Evolutionary conservation across 2,329 filamentous ascomycete species (phyloP), one percentile per base, ranked within the genome.

Genomic region (Aspergillus fructus): DNA sequence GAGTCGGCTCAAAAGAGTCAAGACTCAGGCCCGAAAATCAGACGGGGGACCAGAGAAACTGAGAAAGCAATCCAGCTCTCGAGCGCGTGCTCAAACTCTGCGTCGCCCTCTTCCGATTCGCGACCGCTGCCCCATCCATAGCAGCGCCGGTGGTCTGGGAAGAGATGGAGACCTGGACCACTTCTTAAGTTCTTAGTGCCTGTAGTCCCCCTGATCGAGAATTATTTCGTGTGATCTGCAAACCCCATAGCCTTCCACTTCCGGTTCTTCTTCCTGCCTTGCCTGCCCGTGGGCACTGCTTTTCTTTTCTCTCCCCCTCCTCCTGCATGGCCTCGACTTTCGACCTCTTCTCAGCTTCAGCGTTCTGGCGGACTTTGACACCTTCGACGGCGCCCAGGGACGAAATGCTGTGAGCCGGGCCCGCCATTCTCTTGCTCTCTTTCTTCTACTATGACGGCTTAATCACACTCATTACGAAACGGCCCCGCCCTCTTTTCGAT

Each of bases 201-300:
- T 40, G 37, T 21, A 19, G 39, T 15, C 34, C 51, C 51, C 51
- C 43, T 53, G 51, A 41, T 48, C 51, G 33, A 53, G 43, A 39
- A 53, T 53, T 23, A 48, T 41, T 53, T 53, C 42, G 51, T 39
- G 51, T 48, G 51, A 53, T 53, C 51, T 53, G 51, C 51, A 48
- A 53, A 53, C 41, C 27, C 49, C 37, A 52, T n/a, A 40, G 47
- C 40, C 27, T 49, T 54, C 43, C 33, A n/a, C 24, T 50, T 50
- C 15, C 19, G 13, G 21, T 23, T 47, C 23, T 9, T 46, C 37
- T 48, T 12, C 27, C 27, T 30, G 27, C 8, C 7, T 9, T 27
- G 24, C 27, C 27, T 30, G 27, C 27, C 27, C 8, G 27, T 30
- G 27, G 27, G 27, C 27, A 9, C 39, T 34, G 5, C 13, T 17